Percentiles rank a stretch among this genome's conserved stretches.
Conservation (phyloP, 179 eudicot genomes). For the Beta lomatogona region DNA sequence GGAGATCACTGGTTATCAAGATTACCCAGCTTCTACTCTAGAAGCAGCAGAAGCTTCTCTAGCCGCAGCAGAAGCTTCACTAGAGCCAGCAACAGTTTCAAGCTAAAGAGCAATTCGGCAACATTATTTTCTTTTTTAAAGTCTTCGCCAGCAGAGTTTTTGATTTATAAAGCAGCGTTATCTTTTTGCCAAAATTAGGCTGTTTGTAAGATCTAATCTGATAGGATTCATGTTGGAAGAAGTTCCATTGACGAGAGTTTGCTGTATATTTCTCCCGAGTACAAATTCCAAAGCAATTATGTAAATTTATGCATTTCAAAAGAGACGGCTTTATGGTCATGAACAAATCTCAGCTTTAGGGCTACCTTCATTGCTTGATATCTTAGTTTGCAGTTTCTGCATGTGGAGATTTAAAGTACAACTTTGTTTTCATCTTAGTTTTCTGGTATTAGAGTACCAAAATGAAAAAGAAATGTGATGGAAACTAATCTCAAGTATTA, state of each 20-base stretch:
- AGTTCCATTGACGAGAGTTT: constrained; percentile 8
- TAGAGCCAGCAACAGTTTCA: background rate
- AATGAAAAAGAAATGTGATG: too few species aligned
- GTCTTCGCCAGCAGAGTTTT: background rate
- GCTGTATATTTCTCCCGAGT: constrained; percentile 8
- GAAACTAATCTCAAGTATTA: too few species aligned
- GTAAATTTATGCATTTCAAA: constrained; percentile 3
- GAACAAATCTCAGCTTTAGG: background rate
- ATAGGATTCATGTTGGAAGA: constrained; percentile 19
- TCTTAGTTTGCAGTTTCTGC: background rate
- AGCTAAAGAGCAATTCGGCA: constrained; percentile 1
- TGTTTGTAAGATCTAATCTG: constrained; percentile 20
- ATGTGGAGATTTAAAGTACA: background rate
- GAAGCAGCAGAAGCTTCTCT: constrained; percentile 5
- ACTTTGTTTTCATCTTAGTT: too few species aligned
- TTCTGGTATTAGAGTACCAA: too few species aligned
- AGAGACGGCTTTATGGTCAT: background rate
- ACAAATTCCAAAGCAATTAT: background rate
- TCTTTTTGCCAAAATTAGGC: constrained; percentile 21
- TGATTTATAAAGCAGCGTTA: constrained; percentile 16
- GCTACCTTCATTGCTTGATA: background rate
- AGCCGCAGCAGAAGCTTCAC: background rate
- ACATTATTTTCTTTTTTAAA: background rate
- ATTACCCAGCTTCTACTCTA: constrained; percentile 58
- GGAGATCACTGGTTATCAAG: constrained; percentile 75